A percentile compares a stretch with the other conserved stretches of the same genome.
phyloP scores from a whole-genome alignment of 495 filamentous ascomycete genomes.

The Penicillium mononematosum region DNA sequence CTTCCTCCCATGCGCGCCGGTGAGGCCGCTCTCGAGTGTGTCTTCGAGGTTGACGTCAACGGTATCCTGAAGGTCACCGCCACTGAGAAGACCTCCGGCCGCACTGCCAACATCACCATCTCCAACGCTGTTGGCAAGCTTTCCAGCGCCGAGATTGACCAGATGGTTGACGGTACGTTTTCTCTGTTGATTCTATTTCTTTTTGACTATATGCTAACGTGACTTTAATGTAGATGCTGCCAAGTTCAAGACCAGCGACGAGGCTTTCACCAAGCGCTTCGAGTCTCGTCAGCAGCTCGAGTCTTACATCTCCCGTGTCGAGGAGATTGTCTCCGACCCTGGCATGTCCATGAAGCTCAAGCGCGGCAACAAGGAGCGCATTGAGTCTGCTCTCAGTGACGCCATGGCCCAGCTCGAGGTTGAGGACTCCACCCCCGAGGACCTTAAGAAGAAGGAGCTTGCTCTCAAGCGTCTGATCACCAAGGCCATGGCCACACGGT shows the following conservation, averaged over 20 bases:
- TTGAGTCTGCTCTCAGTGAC: conserved; percentile 86
- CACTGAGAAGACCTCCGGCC: conserved; percentile 97
- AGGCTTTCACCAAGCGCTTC: conserved; percentile 98
- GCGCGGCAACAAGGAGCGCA: conserved; percentile 99
- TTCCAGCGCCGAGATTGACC: conserved; percentile 91
- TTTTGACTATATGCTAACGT: conserved; percentile 18
- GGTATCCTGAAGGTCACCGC: conserved; percentile 99
- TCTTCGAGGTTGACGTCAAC: conserved; percentile 99
- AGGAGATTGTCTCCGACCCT: conserved; percentile 97
- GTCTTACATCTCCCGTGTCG: conserved; percentile 97
- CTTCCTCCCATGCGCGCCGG: conserved; percentile 97
- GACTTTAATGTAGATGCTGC: conserved; percentile 65
- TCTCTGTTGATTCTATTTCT: neutral
- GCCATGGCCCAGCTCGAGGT: conserved; percentile 86
- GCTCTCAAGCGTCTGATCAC: conserved; percentile 96
- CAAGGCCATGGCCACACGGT: conserved; percentile 91
- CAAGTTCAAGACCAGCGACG: conserved; percentile 97
- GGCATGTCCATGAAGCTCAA: conserved; percentile 96
- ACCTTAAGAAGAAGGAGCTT: conserved; percentile 99
- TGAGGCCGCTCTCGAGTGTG: conserved; percentile 94
- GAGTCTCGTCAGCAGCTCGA: conserved; percentile 98
- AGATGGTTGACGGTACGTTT: conserved; percentile 82
- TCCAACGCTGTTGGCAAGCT: conserved; percentile 99
- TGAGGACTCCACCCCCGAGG: conserved; percentile 84
- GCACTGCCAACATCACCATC: conserved; percentile 99